These are phyloP conservation scores for Luffa acutangula DNA, from an alignment of 306 rosid species.

Conservation along the genomic window DNA sequence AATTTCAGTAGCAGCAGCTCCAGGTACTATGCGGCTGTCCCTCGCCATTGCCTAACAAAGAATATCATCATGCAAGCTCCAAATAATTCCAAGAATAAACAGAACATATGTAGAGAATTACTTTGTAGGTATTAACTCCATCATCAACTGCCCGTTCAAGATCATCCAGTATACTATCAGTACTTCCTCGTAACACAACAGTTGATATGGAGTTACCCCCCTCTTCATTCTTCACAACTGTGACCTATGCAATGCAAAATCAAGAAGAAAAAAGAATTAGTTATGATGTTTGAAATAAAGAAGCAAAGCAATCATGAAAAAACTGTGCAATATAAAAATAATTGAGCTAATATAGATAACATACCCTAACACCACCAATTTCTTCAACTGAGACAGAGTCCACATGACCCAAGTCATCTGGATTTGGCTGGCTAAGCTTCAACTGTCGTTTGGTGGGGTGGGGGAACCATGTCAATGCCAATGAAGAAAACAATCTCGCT, in stretches of 20 bases:
- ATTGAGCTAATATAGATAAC: conserved; percentile 6
- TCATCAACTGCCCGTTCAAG: conserved; percentile 94
- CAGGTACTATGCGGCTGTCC: conserved; percentile 87
- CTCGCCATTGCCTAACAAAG: conserved; percentile 75
- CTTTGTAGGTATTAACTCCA: conserved; percentile 90
- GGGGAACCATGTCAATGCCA: not conserved
- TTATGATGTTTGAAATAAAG: not conserved
- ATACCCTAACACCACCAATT: conserved; percentile 89
- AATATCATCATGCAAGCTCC: not conserved
- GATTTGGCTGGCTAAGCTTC: conserved; percentile 89
- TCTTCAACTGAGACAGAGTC: conserved; percentile 83
- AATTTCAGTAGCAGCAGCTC: conserved; percentile 92
- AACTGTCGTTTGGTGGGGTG: conserved; percentile 32
- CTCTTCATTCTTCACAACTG: conserved; percentile 65
- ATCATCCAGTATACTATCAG: conserved; percentile 81
- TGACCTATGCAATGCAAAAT: conserved; percentile 34
- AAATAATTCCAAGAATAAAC: conserved; percentile 1
- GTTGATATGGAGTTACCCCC: conserved; percentile 82
- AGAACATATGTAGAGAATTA: conserved; percentile 16
- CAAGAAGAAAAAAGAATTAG: not conserved
- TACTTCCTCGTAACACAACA: conserved; percentile 70
- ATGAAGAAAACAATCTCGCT: not conserved
- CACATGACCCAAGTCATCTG: conserved; percentile 79
- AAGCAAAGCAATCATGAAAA: not conserved
- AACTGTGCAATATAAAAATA: not conserved